Percentiles rank a stretch among this genome's conserved stretches.
These are phyloP conservation scores for Rehmannia glutinosa DNA, from an alignment of 257 asterid species.

Conservation along the genomic window DNA sequence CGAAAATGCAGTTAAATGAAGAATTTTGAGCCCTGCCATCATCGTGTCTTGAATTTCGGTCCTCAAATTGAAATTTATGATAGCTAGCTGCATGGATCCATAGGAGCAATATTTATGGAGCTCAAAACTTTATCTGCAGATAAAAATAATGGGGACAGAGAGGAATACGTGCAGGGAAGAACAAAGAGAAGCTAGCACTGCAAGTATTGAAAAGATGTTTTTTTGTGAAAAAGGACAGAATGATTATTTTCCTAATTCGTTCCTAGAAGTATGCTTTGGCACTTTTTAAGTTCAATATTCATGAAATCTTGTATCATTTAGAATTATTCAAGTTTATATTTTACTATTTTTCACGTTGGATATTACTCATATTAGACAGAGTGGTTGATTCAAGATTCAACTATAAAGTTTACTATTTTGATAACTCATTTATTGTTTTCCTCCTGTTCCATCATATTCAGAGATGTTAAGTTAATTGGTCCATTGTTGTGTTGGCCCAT, in stretches of 20 bases:
- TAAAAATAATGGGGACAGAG: neutral
- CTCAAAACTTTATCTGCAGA: neutral
- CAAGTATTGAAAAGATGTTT: conserved; percentile 12
- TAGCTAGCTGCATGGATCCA: neutral
- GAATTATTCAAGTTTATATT: too few relatives aligned
- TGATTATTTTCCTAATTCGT: conserved; percentile 31
- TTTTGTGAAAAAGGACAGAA: conserved; percentile 13
- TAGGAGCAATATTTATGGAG: neutral
- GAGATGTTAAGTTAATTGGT: too few relatives aligned
- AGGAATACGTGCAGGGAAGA: conserved; percentile 39
- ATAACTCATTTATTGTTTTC: too few relatives aligned
- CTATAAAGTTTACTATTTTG: too few relatives aligned
- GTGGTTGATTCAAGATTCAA: too few relatives aligned
- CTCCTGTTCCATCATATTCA: too few relatives aligned
- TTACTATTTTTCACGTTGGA: too few relatives aligned
- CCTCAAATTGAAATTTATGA: conserved; percentile 1
- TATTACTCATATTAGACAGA: too few relatives aligned
- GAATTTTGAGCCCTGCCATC: conserved; percentile 19
- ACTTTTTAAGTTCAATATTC: neutral
- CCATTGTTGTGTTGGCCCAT: too few relatives aligned
- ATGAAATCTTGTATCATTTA: neutral
- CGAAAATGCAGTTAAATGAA: conserved; percentile 4
- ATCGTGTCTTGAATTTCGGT: neutral
- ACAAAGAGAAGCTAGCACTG: neutral
- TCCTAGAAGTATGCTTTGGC: conserved; percentile 3